Percentiles rank a stretch among this genome's conserved stretches.
Evolutionary conservation across 2,329 filamentous ascomycete species (phyloP).

Genomic region (Domatiomyces globalis): DNA sequence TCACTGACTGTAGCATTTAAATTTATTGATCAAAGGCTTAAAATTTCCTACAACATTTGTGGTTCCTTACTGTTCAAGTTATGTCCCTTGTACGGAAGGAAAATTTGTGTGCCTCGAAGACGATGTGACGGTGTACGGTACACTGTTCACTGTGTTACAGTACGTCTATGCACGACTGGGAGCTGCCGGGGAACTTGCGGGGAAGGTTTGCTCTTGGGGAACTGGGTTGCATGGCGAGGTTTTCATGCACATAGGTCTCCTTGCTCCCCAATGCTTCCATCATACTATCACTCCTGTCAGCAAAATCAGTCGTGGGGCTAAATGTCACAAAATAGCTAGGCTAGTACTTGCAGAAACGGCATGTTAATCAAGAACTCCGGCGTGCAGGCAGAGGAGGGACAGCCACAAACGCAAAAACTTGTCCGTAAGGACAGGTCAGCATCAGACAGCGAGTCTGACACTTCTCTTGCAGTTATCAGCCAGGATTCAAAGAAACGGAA

Average conservation of each 20-base stretch:
- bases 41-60: too few species aligned
- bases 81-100: too few species aligned
- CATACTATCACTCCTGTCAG: neutral
- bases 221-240: too few species aligned
- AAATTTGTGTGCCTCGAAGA: too few species aligned
- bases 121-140: too few species aligned
- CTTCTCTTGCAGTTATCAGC: neutral
- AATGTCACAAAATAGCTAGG: neutral
- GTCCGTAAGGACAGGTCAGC: neutral
- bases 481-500: neutral
- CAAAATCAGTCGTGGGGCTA: neutral
- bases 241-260: neutral
- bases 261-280: neutral
- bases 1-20: too few species aligned
- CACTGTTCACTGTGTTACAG: too few species aligned
- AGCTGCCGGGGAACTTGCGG: too few species aligned
- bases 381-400: neutral
- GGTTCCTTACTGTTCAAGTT: too few species aligned
- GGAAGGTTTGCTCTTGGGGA: too few species aligned
- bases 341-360: neutral
- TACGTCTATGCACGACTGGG: too few species aligned
- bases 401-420: neutral
- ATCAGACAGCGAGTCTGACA: neutral
- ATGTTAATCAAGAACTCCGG: neutral
- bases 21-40: conserved; percentile 21